phyloP scores from a whole-genome alignment of 2,329 filamentous ascomycete genomes.

The Leptographium galeiforme region DNA sequence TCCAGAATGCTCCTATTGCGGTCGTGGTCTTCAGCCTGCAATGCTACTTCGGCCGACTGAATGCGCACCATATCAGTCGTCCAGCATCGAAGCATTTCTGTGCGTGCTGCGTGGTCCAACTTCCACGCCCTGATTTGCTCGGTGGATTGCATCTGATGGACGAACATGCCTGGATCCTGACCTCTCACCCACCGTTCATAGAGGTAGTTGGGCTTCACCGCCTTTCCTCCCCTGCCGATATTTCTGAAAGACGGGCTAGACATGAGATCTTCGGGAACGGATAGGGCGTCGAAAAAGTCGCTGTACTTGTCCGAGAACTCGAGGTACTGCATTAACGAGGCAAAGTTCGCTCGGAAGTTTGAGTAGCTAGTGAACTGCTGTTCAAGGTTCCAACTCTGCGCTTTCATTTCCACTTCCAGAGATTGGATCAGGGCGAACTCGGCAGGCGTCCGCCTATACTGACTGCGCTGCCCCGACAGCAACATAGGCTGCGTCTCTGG shows the following conservation, averaged over 20 bases:
- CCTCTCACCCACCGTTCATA: slow-evolving; percentile 38
- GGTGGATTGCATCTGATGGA: slow-evolving; percentile 31
- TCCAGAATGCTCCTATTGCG: slow-evolving; percentile 25
- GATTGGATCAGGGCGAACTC: not conserved
- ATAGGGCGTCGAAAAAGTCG: slow-evolving; percentile 43
- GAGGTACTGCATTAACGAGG: slow-evolving; percentile 19
- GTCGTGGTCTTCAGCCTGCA: slow-evolving; percentile 27
- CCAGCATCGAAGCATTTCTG: not conserved
- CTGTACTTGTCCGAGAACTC: slow-evolving; percentile 38
- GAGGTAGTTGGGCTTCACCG: slow-evolving; percentile 33
- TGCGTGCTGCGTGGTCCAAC: not conserved
- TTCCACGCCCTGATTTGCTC: not conserved
- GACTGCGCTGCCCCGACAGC: not conserved
- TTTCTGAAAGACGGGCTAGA: not conserved
- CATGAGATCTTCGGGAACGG: slow-evolving; percentile 23
- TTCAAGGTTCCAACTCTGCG: not conserved
- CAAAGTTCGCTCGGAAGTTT: slow-evolving; percentile 6
- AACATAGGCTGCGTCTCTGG: not conserved
- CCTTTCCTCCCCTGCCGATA: slow-evolving; percentile 26
- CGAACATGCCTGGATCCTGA: slow-evolving; percentile 30
- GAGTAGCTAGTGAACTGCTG: not conserved
- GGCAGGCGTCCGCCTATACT: not conserved
- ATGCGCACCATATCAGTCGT: not conserved
- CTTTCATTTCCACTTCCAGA: not conserved
- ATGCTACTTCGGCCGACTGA: slow-evolving; percentile 16